These are phyloP conservation scores for Saururus chinensis DNA, from an alignment of 164 flowering plant species.

Conservation along the genomic window DNA sequence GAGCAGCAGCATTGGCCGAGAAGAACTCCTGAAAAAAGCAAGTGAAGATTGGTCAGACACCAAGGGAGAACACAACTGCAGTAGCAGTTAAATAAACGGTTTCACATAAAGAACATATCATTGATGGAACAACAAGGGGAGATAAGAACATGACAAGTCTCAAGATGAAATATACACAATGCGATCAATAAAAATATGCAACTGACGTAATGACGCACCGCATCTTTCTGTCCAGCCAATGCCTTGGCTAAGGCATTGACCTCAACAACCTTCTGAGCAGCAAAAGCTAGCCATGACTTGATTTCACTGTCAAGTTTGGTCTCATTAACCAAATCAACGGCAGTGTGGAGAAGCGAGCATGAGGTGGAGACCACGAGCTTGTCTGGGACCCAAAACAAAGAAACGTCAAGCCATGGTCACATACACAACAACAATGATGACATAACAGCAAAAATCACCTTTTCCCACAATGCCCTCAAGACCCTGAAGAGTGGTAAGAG, in stretches of 20 bases:
- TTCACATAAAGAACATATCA: background rate
- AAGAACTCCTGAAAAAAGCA: conserved; percentile 40
- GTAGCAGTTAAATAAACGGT: no score
- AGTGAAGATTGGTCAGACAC: background rate
- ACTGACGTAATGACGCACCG: conserved; percentile 3
- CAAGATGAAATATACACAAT: background rate
- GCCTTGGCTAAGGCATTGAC: conserved; percentile 30
- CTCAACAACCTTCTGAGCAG: conserved; percentile 25
- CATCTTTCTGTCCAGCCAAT: conserved; percentile 20
- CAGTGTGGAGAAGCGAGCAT: conserved; percentile 27
- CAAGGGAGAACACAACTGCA: background rate
- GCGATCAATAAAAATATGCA: background rate
- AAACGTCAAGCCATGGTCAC: background rate
- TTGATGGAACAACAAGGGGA: background rate
- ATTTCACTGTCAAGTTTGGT: conserved; percentile 23
- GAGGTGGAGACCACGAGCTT: conserved; percentile 25
- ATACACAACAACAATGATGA: background rate
- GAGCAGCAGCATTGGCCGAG: conserved; percentile 58
- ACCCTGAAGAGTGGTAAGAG: conserved; percentile 5
- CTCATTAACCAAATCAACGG: conserved; percentile 27
- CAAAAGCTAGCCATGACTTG: conserved; percentile 29
- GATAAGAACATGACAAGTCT: background rate
- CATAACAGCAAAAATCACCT: background rate
- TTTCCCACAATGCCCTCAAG: conserved; percentile 3
- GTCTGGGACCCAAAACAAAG: conserved; percentile 4